phyloP scores from a whole-genome alignment of 805 yeast species.

The Lipomyces starkeyi region DNA sequence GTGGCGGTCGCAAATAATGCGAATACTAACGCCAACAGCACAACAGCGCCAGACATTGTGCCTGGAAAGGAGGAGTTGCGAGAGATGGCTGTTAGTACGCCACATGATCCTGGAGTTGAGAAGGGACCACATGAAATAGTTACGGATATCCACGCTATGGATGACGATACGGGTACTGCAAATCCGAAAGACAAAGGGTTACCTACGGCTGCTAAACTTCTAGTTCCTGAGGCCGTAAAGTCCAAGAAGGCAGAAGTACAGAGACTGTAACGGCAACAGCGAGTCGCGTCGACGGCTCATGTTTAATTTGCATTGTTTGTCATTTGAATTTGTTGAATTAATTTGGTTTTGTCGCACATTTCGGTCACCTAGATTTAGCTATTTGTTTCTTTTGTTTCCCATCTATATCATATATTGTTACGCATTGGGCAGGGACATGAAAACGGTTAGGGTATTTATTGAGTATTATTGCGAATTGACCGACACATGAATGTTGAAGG shows the following conservation, averaged over 20 bases:
- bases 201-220: background rate
- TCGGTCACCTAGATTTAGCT: background rate
- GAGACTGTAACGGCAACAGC: conserved; percentile 15
- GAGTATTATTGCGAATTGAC: background rate
- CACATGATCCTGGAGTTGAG: background rate
- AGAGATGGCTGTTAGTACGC: background rate
- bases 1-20: conserved; percentile 13
- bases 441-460: background rate
- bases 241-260: conserved; percentile 20
- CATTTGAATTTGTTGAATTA: background rate
- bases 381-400: conserved; percentile 4
- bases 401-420: background rate
- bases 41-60: background rate
- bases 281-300: background rate
- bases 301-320: background rate
- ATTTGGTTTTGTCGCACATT: background rate
- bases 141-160: conserved; percentile 12
- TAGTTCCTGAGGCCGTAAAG: conserved; percentile 9
- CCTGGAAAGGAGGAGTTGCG: background rate
- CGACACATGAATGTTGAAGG: background rate
- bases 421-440: conserved; percentile 1
- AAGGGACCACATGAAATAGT: background rate
- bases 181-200: background rate
- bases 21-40: background rate
- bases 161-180: background rate